These are phyloP conservation scores for Candida dendrica DNA, from an alignment of 805 yeast genomes.

Conservation along the genomic window DNA sequence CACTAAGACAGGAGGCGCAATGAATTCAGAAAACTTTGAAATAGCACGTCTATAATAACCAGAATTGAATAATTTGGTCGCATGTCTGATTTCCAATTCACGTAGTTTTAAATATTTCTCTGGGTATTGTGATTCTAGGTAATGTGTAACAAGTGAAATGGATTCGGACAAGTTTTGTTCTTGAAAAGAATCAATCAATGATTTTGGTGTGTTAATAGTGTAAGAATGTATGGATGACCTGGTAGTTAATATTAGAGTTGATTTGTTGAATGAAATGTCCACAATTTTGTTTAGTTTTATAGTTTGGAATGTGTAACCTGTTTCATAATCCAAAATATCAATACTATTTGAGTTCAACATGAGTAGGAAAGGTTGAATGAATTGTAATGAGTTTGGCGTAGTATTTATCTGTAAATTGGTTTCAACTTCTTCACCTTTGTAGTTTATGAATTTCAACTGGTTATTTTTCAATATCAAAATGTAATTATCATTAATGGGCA, in stretches of 20 bases:
- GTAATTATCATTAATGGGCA: not conserved
- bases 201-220: not conserved
- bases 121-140: constrained; percentile 19
- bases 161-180: constrained; percentile 12
- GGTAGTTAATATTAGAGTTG: not conserved
- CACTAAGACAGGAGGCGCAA: constrained; percentile 55
- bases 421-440: not conserved
- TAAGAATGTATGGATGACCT: not conserved
- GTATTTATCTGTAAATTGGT: not conserved
- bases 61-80: constrained; percentile 23
- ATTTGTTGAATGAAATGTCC: not conserved
- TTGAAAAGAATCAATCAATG: not conserved
- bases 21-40: constrained; percentile 38
- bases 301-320: not conserved
- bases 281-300: not conserved
- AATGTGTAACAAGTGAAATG: constrained; percentile 31
- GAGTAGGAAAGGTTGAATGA: not conserved
- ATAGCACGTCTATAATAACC: constrained; percentile 30
- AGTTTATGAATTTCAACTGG: not conserved
- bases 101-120: constrained; percentile 30
- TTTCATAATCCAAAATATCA: not conserved
- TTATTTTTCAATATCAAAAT: not conserved
- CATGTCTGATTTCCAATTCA: constrained; percentile 36
- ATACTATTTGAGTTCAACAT: not conserved
- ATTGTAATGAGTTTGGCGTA: not conserved